A percentile compares a stretch with the other conserved stretches of the same genome.
Conservation (phyloP, 1,139 yeast genomes). For the Meyerozyma athensensis region DNA sequence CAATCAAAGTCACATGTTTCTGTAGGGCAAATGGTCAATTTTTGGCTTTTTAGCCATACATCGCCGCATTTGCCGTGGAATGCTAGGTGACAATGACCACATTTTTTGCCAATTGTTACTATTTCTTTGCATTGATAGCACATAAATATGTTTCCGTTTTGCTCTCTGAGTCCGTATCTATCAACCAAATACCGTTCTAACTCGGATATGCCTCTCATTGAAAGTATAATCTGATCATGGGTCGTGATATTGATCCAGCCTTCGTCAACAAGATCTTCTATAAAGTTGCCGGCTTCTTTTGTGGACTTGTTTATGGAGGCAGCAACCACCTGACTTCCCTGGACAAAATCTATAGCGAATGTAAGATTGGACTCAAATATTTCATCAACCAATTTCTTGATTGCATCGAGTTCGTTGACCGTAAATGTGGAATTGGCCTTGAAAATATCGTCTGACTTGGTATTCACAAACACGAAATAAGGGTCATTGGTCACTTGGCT, state of each 20-base stretch:
- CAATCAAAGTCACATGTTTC: conserved; percentile 8
- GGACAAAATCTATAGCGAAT: conserved; percentile 25
- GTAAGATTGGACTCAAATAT: conserved; percentile 29
- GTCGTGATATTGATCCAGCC: conserved; percentile 46
- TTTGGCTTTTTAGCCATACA: conserved; percentile 25
- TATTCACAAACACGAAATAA: conserved; percentile 40
- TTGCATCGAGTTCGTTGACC: conserved; percentile 43
- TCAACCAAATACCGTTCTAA: conserved; percentile 40
- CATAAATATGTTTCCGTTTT: conserved; percentile 35
- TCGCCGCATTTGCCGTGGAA: conserved; percentile 51
- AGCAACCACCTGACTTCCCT: conserved; percentile 25
- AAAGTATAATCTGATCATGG: conserved; percentile 28
- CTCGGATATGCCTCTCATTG: conserved; percentile 45
- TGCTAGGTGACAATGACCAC: conserved; percentile 33
- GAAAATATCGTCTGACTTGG: conserved; percentile 34
- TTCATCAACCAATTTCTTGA: conserved; percentile 46
- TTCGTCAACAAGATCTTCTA: conserved; percentile 39
- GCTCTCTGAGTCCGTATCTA: conserved; percentile 34
- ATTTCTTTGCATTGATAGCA: conserved; percentile 56
- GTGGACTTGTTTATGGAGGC: conserved; percentile 20
- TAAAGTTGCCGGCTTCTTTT: conserved; percentile 31
- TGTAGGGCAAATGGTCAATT: conserved; percentile 13
- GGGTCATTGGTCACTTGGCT: conserved; percentile 33
- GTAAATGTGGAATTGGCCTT: conserved; percentile 39
- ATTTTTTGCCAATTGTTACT: conserved; percentile 49